phyloP scores from a whole-genome alignment of 2,329 filamentous ascomycete genomes.

The Clarireedia homoeocarpa region DNA sequence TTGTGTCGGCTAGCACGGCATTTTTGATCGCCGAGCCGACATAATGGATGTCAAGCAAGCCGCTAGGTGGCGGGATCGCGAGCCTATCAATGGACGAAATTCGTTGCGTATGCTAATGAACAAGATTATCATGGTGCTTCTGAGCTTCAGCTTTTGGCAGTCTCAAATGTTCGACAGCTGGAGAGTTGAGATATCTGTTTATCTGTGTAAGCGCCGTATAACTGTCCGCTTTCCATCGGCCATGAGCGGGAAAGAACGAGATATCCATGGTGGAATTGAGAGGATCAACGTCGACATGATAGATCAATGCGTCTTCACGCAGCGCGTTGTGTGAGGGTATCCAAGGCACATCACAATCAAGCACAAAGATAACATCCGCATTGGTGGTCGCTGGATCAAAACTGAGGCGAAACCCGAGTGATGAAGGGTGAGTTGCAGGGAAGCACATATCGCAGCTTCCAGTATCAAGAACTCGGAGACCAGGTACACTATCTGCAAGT shows the following conservation, averaged over 20 bases:
- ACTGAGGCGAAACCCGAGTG: conserved; percentile 64
- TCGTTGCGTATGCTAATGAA: conserved; percentile 7
- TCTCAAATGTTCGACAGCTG: conserved; percentile 28
- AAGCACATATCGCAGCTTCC: conserved; percentile 74
- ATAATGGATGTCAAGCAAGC: background rate
- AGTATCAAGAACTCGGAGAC: conserved; percentile 61
- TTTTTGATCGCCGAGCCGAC: background rate
- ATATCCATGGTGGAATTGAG: conserved; percentile 63
- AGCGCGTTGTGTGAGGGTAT: conserved; percentile 55
- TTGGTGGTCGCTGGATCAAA: conserved; percentile 61
- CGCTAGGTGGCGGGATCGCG: background rate
- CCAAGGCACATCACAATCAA: conserved; percentile 88
- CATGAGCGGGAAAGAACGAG: conserved; percentile 59
- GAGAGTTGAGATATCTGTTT: conserved; percentile 45
- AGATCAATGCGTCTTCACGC: conserved; percentile 40
- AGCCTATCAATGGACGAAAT: background rate
- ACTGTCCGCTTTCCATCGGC: conserved; percentile 57
- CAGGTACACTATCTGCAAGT: conserved; percentile 56
- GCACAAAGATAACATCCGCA: conserved; percentile 72
- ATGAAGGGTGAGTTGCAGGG: conserved; percentile 57
- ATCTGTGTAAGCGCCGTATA: conserved; percentile 60
- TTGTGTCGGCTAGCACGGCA: background rate
- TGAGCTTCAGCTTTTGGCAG: conserved; percentile 23
- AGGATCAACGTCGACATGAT: conserved; percentile 56
- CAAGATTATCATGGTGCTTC: conserved; percentile 1